Conservation (phyloP, 108 stramenopile species). For the Discostella pseudostelligera region DNA sequence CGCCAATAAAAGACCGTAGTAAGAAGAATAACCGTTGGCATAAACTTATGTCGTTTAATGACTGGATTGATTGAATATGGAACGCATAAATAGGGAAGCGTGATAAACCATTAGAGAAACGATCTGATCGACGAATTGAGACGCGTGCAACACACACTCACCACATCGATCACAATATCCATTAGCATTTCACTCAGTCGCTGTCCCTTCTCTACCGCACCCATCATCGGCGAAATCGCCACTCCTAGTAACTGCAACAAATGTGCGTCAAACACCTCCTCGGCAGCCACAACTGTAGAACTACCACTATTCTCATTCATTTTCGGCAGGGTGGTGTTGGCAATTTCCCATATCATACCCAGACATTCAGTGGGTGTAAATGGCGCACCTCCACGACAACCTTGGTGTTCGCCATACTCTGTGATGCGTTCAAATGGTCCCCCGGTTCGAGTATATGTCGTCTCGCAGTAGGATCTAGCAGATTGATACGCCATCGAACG, state of each 20-base stretch:
- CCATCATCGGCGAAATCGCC: constrained; percentile 25
- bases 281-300: constrained; percentile 8
- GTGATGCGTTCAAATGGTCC: constrained; percentile 26
- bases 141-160: constrained; percentile 3
- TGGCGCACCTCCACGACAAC: constrained; percentile 10
- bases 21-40: constrained; percentile 58
- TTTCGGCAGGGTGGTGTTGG: constrained; percentile 14
- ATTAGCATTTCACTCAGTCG: constrained; percentile 30
- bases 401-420: background rate
- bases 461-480: constrained; percentile 38
- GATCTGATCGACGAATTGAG: background rate
- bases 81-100: background rate
- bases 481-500: constrained; percentile 38
- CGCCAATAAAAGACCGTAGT: constrained; percentile 48
- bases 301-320: background rate
- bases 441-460: constrained; percentile 18
- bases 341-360: constrained; percentile 26
- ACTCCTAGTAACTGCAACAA: constrained; percentile 43
- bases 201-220: constrained; percentile 7
- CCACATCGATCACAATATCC: constrained; percentile 43
- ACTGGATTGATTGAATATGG: constrained; percentile 9
- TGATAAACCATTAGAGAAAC: background rate
- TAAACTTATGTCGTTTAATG: constrained; percentile 46
- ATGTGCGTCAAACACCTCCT: constrained; percentile 43
- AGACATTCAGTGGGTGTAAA: constrained; percentile 16